phyloP scores from a whole-genome alignment of 2,329 filamentous ascomycete species.

The Cadophora sp. region DNA sequence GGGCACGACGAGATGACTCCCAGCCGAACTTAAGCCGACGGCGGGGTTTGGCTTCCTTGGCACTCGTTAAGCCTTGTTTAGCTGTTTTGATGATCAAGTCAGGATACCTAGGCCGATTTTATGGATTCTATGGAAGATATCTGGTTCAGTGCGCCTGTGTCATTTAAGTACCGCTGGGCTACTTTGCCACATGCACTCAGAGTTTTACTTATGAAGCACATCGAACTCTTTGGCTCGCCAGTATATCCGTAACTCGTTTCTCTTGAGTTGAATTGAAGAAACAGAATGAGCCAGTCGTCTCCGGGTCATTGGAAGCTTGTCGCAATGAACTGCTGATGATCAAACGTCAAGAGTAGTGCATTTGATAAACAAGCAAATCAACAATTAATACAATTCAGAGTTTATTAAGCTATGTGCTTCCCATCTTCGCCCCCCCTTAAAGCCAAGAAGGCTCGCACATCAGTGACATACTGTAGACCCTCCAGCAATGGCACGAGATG shows the following conservation, averaged over 20 bases:
- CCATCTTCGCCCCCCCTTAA: slow-evolving; percentile 85
- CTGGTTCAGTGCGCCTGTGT: neutral
- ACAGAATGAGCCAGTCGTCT: neutral
- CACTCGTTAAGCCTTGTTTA: neutral
- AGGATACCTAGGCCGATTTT: neutral
- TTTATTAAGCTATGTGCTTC: slow-evolving; percentile 48
- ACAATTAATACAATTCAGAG: slow-evolving; percentile 19
- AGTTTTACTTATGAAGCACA: no score
- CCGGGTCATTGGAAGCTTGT: neutral
- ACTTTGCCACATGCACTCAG: neutral
- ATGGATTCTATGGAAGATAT: neutral
- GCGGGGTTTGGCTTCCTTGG: slow-evolving; percentile 6
- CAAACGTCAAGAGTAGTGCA: neutral
- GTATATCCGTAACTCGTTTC: neutral
- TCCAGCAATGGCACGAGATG: slow-evolving; percentile 92
- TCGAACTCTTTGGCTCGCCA: neutral
- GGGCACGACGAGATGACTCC: slow-evolving; percentile 14
- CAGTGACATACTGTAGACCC: slow-evolving; percentile 94
- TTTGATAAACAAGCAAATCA: slow-evolving; percentile 3
- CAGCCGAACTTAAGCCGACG: neutral
- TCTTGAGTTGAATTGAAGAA: neutral
- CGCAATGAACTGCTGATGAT: neutral
- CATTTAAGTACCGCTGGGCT: neutral
- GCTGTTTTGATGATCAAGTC: neutral
- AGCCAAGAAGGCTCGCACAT: slow-evolving; percentile 89